A percentile compares a stretch with the other conserved stretches of the same genome.
Evolutionary conservation across 176 grass and related monocot genomes (phyloP).

Genomic region (Lolium rigidum): DNA sequence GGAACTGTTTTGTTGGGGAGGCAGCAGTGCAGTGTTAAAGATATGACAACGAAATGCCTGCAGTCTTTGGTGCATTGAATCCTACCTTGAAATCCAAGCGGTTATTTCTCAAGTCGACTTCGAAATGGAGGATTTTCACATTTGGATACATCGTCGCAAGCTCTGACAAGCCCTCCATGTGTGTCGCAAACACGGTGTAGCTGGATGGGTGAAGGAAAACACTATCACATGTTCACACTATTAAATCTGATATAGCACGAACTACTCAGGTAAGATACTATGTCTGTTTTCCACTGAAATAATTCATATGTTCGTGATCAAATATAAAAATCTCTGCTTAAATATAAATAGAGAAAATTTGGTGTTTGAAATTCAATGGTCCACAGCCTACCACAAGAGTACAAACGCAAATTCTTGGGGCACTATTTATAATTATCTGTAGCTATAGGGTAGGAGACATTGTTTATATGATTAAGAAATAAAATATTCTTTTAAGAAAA

Average conservation of each 20-base stretch:
- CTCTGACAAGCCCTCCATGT: conserved; percentile 94
- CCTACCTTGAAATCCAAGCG: conserved; percentile 92
- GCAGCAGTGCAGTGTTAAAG: background rate
- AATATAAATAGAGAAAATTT: conserved; percentile 7
- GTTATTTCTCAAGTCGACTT: conserved; percentile 81
- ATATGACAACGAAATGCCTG: conserved; percentile 25
- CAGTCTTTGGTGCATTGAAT: background rate
- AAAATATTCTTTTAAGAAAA: background rate
- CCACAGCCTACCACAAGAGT: background rate
- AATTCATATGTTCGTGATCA: background rate
- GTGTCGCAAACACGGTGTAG: conserved; percentile 91
- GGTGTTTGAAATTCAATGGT: background rate
- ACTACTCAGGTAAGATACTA: conserved; percentile 1
- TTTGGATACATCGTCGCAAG: conserved; percentile 92
- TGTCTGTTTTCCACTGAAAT: conserved; percentile 1
- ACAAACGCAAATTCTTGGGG: conserved; percentile 9
- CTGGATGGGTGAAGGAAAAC: conserved; percentile 45
- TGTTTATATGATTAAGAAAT: conserved; percentile 34
- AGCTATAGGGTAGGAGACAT: conserved; percentile 11
- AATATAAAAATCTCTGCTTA: background rate
- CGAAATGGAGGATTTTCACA: conserved; percentile 95
- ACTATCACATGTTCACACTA: background rate
- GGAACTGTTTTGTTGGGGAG: conserved; percentile 51
- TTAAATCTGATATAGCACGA: background rate
- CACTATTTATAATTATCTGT: conserved; percentile 13